These are phyloP conservation scores for Lipomyces oligophaga DNA, from an alignment of 805 yeast species.

Conservation along the genomic window DNA sequence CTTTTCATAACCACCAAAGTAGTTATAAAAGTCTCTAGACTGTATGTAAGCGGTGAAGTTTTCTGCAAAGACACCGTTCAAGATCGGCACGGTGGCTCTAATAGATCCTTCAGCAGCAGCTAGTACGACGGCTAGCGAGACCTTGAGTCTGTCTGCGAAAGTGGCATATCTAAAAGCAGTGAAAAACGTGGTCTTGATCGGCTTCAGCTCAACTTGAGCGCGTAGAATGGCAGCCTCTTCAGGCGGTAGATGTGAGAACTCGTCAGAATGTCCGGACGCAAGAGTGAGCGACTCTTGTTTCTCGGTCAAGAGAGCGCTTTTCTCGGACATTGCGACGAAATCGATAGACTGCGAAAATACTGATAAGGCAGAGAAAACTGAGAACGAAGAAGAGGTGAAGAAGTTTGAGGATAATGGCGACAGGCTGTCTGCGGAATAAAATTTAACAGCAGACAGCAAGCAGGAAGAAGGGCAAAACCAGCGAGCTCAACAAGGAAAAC, in stretches of 20 bases:
- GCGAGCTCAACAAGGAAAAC: too few relatives aligned
- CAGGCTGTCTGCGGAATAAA: too few relatives aligned
- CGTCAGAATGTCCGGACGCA: conserved; percentile 11
- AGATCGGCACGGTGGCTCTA: conserved; percentile 39
- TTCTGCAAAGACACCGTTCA: conserved; percentile 41
- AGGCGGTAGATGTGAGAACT: conserved; percentile 32
- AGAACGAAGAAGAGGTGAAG: too few relatives aligned
- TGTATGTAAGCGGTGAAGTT: conserved; percentile 37
- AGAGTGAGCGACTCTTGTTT: too few relatives aligned
- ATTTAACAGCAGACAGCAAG: too few relatives aligned
- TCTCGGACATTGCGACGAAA: too few relatives aligned
- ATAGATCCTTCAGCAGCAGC: conserved; percentile 25
- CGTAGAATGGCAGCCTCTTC: conserved; percentile 37
- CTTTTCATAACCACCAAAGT: conserved; percentile 22
- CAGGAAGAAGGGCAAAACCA: too few relatives aligned
- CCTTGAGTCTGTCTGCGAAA: conserved; percentile 2
- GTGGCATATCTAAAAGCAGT: conserved; percentile 39
- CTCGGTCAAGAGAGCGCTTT: too few relatives aligned
- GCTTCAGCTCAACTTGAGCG: conserved; percentile 34
- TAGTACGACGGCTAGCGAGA: conserved; percentile 13
- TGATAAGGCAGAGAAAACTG: too few relatives aligned
- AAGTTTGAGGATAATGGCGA: too few relatives aligned
- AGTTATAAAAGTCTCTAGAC: conserved; percentile 20
- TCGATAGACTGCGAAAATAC: too few relatives aligned
- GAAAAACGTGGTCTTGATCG: conserved; percentile 29